phyloP scores from a whole-genome alignment of 176 grass and related monocot species.

The Zoysia pacifica region DNA sequence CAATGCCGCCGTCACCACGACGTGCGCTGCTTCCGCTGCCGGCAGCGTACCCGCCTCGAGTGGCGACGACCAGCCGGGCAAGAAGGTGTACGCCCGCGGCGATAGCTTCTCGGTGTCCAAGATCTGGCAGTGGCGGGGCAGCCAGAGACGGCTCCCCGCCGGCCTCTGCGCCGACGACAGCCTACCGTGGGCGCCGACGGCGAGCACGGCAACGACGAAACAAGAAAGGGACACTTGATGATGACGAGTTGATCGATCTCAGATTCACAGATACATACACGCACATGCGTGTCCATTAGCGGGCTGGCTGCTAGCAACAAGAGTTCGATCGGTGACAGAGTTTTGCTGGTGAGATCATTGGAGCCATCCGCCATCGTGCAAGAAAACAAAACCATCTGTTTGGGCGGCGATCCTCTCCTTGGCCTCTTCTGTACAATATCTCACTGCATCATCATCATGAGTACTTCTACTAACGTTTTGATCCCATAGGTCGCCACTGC shows the following conservation, averaged over 20 bases:
- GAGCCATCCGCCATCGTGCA: neutral
- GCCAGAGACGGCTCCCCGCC: constrained; percentile 54
- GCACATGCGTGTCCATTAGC: neutral
- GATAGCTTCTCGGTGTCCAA: constrained; percentile 98
- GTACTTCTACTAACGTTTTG: no score
- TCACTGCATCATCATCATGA: neutral
- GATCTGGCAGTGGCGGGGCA: constrained; percentile 89
- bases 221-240: constrained; percentile 24
- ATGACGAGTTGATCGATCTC: neutral
- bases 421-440: neutral
- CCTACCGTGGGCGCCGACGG: constrained; percentile 52
- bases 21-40: neutral
- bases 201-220: constrained; percentile 22
- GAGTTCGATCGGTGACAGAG: constrained; percentile 16
- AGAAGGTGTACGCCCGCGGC: constrained; percentile 63
- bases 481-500: neutral
- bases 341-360: constrained; percentile 22
- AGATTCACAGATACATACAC: neutral
- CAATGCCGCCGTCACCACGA: neutral
- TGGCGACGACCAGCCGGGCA: constrained; percentile 36
- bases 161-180: constrained; percentile 40
- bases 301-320: constrained; percentile 30
- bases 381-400: neutral
- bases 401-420: neutral
- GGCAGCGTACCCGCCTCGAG: constrained; percentile 5